A percentile compares a stretch with the other conserved stretches of the same genome.
phyloP scores from a whole-genome alignment of 164 flowering plant species.

The Magnolia officinalis region DNA sequence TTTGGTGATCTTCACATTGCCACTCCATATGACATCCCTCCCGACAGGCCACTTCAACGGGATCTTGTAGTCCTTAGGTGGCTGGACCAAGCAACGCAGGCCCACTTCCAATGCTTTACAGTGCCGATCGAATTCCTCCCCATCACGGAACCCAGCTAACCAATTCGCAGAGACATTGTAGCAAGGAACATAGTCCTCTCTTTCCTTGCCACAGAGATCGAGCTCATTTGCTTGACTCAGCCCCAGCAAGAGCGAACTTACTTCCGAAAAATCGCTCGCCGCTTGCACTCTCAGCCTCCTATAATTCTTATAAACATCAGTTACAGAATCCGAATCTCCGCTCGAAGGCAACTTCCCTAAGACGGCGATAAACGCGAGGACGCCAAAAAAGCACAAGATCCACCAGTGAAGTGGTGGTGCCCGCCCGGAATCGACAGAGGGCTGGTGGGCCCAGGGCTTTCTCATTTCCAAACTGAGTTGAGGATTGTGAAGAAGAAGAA shows the following conservation, averaged over 20 bases:
- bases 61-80: constrained; percentile 88
- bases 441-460: constrained; percentile 57
- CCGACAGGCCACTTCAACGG: constrained; percentile 93
- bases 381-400: constrained; percentile 53
- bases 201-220: constrained; percentile 72
- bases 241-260: constrained; percentile 52
- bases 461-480: constrained; percentile 46
- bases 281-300: constrained; percentile 79
- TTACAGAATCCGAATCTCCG: constrained; percentile 27
- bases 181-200: constrained; percentile 83
- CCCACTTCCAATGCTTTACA: constrained; percentile 53
- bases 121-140: constrained; percentile 90
- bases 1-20: constrained; percentile 85
- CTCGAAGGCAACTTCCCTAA: constrained; percentile 51
- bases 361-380: constrained; percentile 43
- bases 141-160: constrained; percentile 67
- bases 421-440: constrained; percentile 41
- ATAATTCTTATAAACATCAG: constrained; percentile 50
- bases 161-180: constrained; percentile 71
- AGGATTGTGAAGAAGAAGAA: neutral
- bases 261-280: constrained; percentile 59
- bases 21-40: constrained; percentile 88
- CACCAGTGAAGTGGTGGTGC: constrained; percentile 64
- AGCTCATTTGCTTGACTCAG: constrained; percentile 44
- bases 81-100: constrained; percentile 65